Base-by-base conservation (phyloP, 192 early-diverging fungal species). In the Paraglomus brasilianum region DNA sequence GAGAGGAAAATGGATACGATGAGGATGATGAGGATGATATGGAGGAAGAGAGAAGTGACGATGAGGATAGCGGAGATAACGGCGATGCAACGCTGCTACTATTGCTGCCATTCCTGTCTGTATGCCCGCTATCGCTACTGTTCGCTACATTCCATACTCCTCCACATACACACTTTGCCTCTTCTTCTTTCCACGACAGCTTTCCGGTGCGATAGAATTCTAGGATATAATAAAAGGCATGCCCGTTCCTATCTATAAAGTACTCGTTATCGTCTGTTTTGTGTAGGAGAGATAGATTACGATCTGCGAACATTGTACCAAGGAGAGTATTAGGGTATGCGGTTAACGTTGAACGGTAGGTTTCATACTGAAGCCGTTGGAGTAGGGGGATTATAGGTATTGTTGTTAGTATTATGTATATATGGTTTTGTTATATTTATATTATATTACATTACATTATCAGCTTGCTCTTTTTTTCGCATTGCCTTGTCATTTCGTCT, bases 301-400 rank as follows among this genome's bases (percentile, higher is more conserved):
- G 24, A 6, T 67, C 49, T 19, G 65, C 48, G 45, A 67, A 67
- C 65, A 67, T 67, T 30, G 65, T 53, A 11, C 65, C 65, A 5
- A 67, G 49, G 13, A 67, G 22, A 13, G 65, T 67, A 10, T 51
- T 43, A 15, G 65, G 65, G 30, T 53, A 67, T 5, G 65, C 1
- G 9, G 49, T 50, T 14, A 67, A 55, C 5, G 65, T 67, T 8
- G 59, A 61, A 17, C 39, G 39, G 21, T 61, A 61, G 17, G 59
- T 61, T 61, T 61, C 59, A 19, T 61, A 61, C 59, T 61, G 24
- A 19, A 44, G n/a, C 21, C 2, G 22, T 11, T 8, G 9, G 41
- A 61, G 19, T 5, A 5, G 5, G 13, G 14, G 22, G 22, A 53
- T 10, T 57, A 30, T 57, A 57, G 8, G 5, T 1, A 15, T n/a